phyloP scores from a whole-genome alignment of 2,329 filamentous ascomycete genomes.

The Dothistroma pini region DNA sequence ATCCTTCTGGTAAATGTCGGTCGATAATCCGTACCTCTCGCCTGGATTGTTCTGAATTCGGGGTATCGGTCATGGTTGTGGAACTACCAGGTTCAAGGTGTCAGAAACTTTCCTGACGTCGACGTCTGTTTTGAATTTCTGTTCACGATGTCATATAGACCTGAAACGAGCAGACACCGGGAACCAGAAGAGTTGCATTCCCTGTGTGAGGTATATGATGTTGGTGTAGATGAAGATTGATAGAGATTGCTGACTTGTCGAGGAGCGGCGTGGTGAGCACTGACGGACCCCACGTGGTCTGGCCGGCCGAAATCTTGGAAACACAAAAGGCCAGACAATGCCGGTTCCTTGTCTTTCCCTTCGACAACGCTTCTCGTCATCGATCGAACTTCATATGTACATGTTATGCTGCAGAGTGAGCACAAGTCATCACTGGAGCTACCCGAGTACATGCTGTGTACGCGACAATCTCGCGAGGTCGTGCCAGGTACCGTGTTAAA shows the following conservation, averaged over 20 bases:
- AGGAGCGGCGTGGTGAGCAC: neutral
- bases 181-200: slow-evolving; percentile 6
- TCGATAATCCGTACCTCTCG: slow-evolving; percentile 34
- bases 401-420: neutral
- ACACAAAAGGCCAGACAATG: neutral
- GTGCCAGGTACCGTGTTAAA: neutral
- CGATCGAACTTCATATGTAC: neutral
- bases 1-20: slow-evolving; percentile 35
- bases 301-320: neutral
- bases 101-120: slow-evolving; percentile 4
- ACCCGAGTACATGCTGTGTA: neutral
- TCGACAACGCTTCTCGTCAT: neutral
- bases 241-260: neutral
- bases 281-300: neutral
- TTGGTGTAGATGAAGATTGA: slow-evolving; percentile 3
- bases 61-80: slow-evolving; percentile 20
- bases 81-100: neutral
- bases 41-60: slow-evolving; percentile 19
- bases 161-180: slow-evolving; percentile 8
- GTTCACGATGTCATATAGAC: slow-evolving; percentile 9
- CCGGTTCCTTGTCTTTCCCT: neutral
- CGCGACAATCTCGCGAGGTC: neutral
- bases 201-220: neutral
- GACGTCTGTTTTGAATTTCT: neutral
- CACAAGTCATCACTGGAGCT: neutral